phyloP scores from a whole-genome alignment of 169 alveolate genomes.

The Plasmodium inui region DNA sequence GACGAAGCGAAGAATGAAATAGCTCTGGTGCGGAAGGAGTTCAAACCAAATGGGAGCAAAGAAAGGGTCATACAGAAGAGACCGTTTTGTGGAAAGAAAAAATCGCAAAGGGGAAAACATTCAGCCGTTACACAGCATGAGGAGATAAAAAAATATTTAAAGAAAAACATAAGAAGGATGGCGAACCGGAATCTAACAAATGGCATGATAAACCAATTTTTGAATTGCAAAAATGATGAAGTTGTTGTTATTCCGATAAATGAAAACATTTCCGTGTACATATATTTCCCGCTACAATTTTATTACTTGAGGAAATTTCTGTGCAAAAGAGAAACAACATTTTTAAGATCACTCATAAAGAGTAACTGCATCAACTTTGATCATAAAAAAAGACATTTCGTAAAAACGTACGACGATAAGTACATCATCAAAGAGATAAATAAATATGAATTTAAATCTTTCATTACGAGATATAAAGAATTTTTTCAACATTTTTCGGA shows the following conservation, averaged over 20 bases:
- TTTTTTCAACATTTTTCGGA: conserved; percentile 68
- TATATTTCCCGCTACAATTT: conserved; percentile 70
- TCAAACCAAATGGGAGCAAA: neutral
- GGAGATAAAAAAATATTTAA: conserved; percentile 25
- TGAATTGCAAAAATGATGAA: conserved; percentile 54
- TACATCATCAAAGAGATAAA: conserved; percentile 70
- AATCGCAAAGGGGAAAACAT: neutral
- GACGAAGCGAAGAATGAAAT: neutral
- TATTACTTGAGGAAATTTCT: conserved; percentile 47
- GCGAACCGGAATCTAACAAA: neutral
- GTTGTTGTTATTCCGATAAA: neutral
- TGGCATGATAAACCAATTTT: conserved; percentile 1
- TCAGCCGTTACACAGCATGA: neutral
- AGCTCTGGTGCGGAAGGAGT: neutral
- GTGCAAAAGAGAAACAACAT: conserved; percentile 28
- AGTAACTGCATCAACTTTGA: conserved; percentile 71
- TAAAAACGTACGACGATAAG: conserved; percentile 61
- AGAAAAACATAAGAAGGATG: conserved; percentile 12
- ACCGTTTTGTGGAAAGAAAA: neutral
- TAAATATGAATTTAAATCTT: conserved; percentile 64
- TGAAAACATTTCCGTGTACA: conserved; percentile 26
- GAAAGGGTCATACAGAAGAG: neutral
- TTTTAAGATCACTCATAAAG: conserved; percentile 57
- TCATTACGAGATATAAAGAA: conserved; percentile 55
- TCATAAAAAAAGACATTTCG: conserved; percentile 47